phyloP scores from a whole-genome alignment of 1,284 basidiomycete genomes.

The Cutaneotrichosporon cutaneum region DNA sequence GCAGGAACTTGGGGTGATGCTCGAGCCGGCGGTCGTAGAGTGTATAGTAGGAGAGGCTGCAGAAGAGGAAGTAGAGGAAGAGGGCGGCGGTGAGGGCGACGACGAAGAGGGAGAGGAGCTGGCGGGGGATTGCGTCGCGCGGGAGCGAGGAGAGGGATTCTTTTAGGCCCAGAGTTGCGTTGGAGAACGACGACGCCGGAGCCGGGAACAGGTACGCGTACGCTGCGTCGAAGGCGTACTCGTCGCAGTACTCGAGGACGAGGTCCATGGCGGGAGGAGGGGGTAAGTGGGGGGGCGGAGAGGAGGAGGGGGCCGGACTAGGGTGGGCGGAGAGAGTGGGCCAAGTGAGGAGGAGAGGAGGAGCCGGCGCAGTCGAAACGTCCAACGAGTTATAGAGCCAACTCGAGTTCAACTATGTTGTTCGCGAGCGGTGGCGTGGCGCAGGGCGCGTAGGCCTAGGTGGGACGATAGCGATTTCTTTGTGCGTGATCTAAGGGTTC shows the following conservation, averaged over 20 bases:
- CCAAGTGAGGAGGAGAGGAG: background rate
- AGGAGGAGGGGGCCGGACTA: background rate
- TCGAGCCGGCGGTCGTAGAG: slow-evolving; percentile 97
- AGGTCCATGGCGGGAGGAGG: slow-evolving; percentile 67
- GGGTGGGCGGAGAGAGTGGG: background rate
- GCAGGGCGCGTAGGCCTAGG: background rate
- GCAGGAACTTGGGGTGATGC: slow-evolving; percentile 88
- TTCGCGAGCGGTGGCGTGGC: background rate
- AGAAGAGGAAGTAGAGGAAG: slow-evolving; percentile 81
- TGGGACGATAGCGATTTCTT: background rate
- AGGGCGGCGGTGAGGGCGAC: slow-evolving; percentile 80
- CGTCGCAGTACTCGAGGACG: slow-evolving; percentile 70
- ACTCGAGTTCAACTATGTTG: background rate
- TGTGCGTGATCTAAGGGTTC: background rate
- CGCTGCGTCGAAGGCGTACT: slow-evolving; percentile 70
- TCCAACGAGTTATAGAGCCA: background rate
- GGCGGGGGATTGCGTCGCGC: slow-evolving; percentile 74
- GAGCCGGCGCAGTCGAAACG: too few relatives aligned
- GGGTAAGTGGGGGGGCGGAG: background rate
- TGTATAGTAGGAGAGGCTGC: slow-evolving; percentile 74
- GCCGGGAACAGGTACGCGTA: slow-evolving; percentile 74
- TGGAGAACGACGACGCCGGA: slow-evolving; percentile 48
- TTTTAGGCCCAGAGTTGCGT: background rate
- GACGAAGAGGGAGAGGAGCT: slow-evolving; percentile 69
- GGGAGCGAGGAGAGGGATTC: slow-evolving; percentile 40